phyloP scores from a whole-genome alignment of 352 stramenopile genomes.

The Pythium aristosporum region DNA sequence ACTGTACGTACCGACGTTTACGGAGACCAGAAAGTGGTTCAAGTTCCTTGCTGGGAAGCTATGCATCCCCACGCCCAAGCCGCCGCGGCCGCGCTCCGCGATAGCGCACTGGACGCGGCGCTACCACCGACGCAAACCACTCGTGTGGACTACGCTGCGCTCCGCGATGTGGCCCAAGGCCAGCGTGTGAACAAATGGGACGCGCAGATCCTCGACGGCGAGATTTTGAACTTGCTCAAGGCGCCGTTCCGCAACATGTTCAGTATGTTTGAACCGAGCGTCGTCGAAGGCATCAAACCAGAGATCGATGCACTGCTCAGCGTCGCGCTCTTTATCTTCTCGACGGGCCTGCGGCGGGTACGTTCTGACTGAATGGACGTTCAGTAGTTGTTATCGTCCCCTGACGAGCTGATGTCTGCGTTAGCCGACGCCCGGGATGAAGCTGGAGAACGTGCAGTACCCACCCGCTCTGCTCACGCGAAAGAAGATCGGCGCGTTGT shows the following conservation, averaged over 20 bases:
- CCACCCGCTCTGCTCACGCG: slow-evolving; percentile 41
- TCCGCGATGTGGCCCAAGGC: slow-evolving; percentile 42
- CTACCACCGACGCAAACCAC: neutral
- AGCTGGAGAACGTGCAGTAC: slow-evolving; percentile 79
- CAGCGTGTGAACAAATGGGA: slow-evolving; percentile 86
- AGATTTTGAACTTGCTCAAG: slow-evolving; percentile 79
- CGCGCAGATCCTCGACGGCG: slow-evolving; percentile 72
- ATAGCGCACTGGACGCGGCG: slow-evolving; percentile 26
- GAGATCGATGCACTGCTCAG: slow-evolving; percentile 68
- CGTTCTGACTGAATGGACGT: slow-evolving; percentile 1
- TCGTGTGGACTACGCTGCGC: slow-evolving; percentile 42
- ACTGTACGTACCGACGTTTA: slow-evolving; percentile 22
- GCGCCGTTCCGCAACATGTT: slow-evolving; percentile 78
- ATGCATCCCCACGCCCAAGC: slow-evolving; percentile 37
- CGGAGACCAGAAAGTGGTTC: neutral
- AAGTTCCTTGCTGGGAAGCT: neutral
- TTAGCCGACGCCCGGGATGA: slow-evolving; percentile 82
- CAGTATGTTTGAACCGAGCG: slow-evolving; percentile 64
- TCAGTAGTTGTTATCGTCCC: too few species aligned
- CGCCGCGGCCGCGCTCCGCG: slow-evolving; percentile 31
- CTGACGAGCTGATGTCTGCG: too few species aligned
- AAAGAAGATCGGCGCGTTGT: slow-evolving; percentile 52
- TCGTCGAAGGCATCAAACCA: slow-evolving; percentile 63
- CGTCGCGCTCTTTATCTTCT: slow-evolving; percentile 62
- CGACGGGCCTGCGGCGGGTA: slow-evolving; percentile 61